Evolutionary conservation across 148 eudicot species (phyloP).

Genomic region (Euryodendron excelsum): DNA sequence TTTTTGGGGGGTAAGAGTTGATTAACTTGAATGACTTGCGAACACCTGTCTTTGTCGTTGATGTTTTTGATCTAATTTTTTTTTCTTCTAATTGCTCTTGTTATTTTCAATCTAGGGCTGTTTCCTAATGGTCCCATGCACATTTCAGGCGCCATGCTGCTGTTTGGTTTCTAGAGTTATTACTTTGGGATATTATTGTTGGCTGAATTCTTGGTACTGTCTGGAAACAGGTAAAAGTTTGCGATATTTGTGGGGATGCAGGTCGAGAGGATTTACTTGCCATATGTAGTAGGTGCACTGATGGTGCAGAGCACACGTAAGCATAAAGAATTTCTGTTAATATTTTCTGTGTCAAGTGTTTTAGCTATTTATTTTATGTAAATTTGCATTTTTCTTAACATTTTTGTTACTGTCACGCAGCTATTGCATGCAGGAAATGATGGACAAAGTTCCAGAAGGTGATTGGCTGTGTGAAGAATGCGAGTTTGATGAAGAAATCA

Average conservation of each 20-base stretch:
- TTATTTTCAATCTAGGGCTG: neutral
- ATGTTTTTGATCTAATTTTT: neutral
- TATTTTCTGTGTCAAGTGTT: neutral
- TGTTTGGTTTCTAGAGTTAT: neutral
- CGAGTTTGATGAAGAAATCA: constrained; percentile 42
- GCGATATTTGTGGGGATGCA: constrained; percentile 97
- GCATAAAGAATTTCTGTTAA: constrained; percentile 19
- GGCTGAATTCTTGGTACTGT: constrained; percentile 5
- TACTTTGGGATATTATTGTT: neutral
- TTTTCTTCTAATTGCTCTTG: neutral
- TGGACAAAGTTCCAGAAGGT: constrained; percentile 75
- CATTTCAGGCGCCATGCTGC: neutral
- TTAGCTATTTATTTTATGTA: neutral
- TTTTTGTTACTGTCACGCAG: constrained; percentile 34
- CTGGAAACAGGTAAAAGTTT: constrained; percentile 72
- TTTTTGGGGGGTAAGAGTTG: too few relatives aligned
- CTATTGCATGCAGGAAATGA: constrained; percentile 85
- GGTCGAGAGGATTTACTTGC: constrained; percentile 97
- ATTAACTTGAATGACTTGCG: neutral
- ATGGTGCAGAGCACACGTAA: constrained; percentile 99
- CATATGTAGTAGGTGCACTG: constrained; percentile 79
- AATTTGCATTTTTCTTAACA: neutral
- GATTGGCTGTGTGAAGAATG: constrained; percentile 99
- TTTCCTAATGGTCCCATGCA: neutral
- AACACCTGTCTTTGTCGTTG: neutral